Base-by-base conservation (phyloP, 228 moss, liverwort and hornwort species). In the Sphagnum magellanicum region DNA sequence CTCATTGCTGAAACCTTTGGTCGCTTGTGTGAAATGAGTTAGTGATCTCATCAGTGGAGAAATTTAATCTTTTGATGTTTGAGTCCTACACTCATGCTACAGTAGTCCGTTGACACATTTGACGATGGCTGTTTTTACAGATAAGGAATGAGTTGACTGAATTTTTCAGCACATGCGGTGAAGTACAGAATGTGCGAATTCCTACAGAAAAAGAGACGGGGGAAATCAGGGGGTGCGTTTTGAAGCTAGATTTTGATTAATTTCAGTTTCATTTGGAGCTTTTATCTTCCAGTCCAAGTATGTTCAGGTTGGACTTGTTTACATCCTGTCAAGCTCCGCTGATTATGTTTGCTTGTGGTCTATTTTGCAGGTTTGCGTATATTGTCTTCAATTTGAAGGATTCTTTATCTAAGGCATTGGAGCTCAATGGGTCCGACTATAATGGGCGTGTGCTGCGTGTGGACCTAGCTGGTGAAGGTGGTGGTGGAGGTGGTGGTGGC, bases 141-240 rank as follows among this genome's bases (percentile, higher is more conserved):
- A 90, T 98, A 57, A 90, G 98, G 12, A 87, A 63, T 70, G 83
- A 77, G 12, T 75, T 98, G 83, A 84, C 81, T 4, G 92, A 98
- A 66, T 85, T 87, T 58, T 93, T 98, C 46, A 15, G 81, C 13
- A 89, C 89, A 0, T 89, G 90, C 49, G 98, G 98, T 5, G 61
- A 73, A 0, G 83, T 98, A 4, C 6, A 84, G 5, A 92, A 84
- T 64, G 73, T 98, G 5, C 85, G 98, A n/a, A 93, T 98, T 59
- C 98, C 98, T 0, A 98, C 90, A 0, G 91, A 91, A 50, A 73
- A 90, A 51, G 98, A 98, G 72, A 76, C 94, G 1, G 91, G 92
- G 55, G 82, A 90, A 65, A 92, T 98, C 5, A 98, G 94, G 78
- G 98, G 97, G 93, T 97, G 71, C 4, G 81, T 32, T 68, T 11